Percentiles rank a stretch among this genome's conserved stretches.
Evolutionary conservation across 2,329 filamentous ascomycete genomes (phyloP).

Genomic region (Pseudonectria foliicola): DNA sequence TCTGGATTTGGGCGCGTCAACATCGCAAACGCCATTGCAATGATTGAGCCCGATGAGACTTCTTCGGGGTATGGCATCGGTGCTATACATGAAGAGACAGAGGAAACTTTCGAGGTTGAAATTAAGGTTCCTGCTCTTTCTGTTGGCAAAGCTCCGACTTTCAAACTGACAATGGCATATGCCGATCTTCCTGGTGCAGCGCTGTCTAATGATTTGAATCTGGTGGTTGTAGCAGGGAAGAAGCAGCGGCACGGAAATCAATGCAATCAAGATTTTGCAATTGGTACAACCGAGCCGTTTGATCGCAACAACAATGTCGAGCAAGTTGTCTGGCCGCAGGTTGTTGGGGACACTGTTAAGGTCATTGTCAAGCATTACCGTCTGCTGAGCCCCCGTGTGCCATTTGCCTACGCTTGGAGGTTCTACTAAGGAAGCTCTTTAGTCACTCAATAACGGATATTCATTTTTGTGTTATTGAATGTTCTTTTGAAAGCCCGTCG

Average conservation of each 20-base stretch:
- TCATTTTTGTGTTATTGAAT: too few species aligned
- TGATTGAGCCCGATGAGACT: too few species aligned
- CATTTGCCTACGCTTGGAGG: slow-evolving; percentile 1
- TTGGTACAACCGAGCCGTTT: background rate
- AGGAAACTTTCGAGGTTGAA: slow-evolving; percentile 1
- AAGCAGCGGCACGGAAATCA: slow-evolving; percentile 1
- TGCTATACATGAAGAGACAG: background rate
- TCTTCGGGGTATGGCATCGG: slow-evolving; percentile 1
- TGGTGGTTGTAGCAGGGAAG: background rate
- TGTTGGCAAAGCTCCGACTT: background rate
- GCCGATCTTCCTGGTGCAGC: background rate
- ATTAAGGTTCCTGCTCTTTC: background rate
- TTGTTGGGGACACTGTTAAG: background rate
- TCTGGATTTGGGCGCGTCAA: slow-evolving; percentile 1
- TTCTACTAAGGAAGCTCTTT: too few species aligned
- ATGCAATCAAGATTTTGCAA: background rate
- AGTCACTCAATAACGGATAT: background rate
- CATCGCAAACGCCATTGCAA: background rate
- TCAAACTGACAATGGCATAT: background rate
- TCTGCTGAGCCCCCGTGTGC: background rate
- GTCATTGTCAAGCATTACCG: slow-evolving; percentile 1
- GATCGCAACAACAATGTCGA: slow-evolving; percentile 2
- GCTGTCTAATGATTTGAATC: slow-evolving; percentile 1
- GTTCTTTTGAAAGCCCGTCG: too few species aligned
- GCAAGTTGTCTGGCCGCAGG: background rate